phyloP scores from a whole-genome alignment of 768 basidiomycete species.

The Lepiota brunneoincarnata region DNA sequence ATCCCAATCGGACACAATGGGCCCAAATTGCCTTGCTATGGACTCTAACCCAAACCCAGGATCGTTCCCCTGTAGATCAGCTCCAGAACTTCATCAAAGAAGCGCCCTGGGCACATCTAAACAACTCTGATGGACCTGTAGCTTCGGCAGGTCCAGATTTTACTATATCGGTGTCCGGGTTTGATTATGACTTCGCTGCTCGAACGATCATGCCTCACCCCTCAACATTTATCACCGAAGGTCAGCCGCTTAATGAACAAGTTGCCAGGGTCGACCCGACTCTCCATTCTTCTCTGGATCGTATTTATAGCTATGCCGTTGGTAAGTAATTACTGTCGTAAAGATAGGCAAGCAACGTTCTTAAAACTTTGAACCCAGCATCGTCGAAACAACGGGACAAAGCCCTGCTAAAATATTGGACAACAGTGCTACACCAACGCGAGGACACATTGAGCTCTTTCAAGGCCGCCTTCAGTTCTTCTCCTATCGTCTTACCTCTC shows the following conservation, averaged over 20 bases:
- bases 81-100: conserved; percentile 46
- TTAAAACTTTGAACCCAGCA: conserved; percentile 33
- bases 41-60: conserved; percentile 52
- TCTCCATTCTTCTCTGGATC: conserved; percentile 42
- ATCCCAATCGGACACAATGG: conserved; percentile 55
- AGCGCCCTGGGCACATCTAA: conserved; percentile 47
- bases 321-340: conserved; percentile 36
- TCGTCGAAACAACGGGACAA: conserved; percentile 50
- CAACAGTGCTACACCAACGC: conserved; percentile 44
- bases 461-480: conserved; percentile 40
- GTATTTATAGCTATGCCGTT: conserved; percentile 57
- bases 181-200: conserved; percentile 56
- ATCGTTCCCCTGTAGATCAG: conserved; percentile 31
- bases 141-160: conserved; percentile 30
- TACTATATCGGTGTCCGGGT: conserved; percentile 45
- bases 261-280: conserved; percentile 36
- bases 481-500: conserved; percentile 56
- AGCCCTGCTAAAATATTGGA: conserved; percentile 55
- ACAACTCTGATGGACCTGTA: conserved; percentile 38
- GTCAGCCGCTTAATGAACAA: conserved; percentile 45
- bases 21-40: conserved; percentile 58
- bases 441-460: conserved; percentile 42
- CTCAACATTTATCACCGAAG: conserved; percentile 43
- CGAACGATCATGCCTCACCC: conserved; percentile 45
- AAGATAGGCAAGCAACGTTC: not conserved